Percentiles rank a stretch among this genome's conserved stretches.
Evolutionary conservation across 257 asterid species (phyloP).

Genomic region (Haberlea rhodopensis): DNA sequence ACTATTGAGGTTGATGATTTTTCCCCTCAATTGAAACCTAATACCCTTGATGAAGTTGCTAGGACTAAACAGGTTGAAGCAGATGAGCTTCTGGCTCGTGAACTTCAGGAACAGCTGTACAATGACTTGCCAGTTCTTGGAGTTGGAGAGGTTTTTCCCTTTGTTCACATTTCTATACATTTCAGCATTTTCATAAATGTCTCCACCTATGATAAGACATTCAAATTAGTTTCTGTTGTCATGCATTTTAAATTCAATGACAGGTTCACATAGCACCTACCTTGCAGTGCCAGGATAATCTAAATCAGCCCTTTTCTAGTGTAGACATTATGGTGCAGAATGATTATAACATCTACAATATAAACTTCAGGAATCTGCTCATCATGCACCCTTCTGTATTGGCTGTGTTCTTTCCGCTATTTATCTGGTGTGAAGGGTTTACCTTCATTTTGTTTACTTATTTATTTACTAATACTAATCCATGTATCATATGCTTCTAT

Average conservation of each 20-base stretch:
- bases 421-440: background rate
- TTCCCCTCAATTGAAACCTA: constrained; percentile 44
- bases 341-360: background rate
- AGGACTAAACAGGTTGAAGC: constrained; percentile 82
- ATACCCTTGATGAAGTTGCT: constrained; percentile 39
- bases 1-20: constrained; percentile 53
- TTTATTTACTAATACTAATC: background rate
- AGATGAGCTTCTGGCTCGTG: constrained; percentile 84
- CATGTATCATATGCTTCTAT: background rate
- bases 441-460: background rate
- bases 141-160: constrained; percentile 48
- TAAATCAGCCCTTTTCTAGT: constrained; percentile 33
- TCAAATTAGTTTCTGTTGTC: constrained; percentile 20
- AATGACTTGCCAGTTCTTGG: constrained; percentile 58
- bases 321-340: constrained; percentile 28
- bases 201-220: constrained; percentile 11
- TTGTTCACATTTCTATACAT: constrained; percentile 2
- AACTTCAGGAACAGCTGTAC: constrained; percentile 88
- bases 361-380: background rate
- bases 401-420: background rate
- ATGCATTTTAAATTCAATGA: constrained; percentile 23
- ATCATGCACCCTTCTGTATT: background rate
- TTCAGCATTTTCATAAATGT: constrained; percentile 4
- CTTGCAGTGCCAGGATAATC: constrained; percentile 51
- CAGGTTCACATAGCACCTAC: constrained; percentile 57